Base-by-base conservation (phyloP, 2,329 filamentous ascomycete genomes). In the Trichoderma afroharzianum region DNA sequence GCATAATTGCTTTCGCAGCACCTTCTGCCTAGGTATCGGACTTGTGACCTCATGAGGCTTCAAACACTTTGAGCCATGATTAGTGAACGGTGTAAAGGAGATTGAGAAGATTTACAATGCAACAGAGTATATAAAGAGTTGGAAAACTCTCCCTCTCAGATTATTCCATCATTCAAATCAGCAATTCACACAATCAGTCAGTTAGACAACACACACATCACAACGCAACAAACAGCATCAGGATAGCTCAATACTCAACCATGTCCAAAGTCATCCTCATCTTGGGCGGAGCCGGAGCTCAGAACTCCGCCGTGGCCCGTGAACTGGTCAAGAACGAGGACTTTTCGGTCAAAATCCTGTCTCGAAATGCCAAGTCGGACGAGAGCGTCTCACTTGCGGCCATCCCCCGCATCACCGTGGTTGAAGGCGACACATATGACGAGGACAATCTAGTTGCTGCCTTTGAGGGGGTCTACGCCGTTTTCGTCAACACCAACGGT, bases 401-500 rank as follows among this genome's bases (percentile, higher is more conserved):
- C 3, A 28, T 68, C 2, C 69, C 73, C 6, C 63, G 62, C 18
- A 68, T 74, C 12, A 47, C 69, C 3, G 11, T 74, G 12, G n/a
- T 73, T 7, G 32, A 72, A 7, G 72, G 70, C 2, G 62, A 73
- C 7, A 64, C 62, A 7, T 73, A 74, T 43, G 67, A 74, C 15
- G 72, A 74, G 3, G 67, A 68, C 24, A 63, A 63, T 15, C 70
- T 74, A 3, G 8, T 61, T 8, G 21, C 55, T 1, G 67, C 67
- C 8, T 73, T 73, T 9, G 21, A 73, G 24, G 73, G 53, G 15
- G 62, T 74, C 1, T 15, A 74, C 32, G 57, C 32, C 2, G 63
- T 57, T 7, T 74, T 55, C 26, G 73, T 73, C n/a, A 74, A 74
- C 43, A 74, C 73, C 8, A 73, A 74, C 43, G 73, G 73, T 1